These are phyloP conservation scores for Malassezia pachydermatis DNA, from an alignment of 1,284 basidiomycete species.

Conservation along the genomic window DNA sequence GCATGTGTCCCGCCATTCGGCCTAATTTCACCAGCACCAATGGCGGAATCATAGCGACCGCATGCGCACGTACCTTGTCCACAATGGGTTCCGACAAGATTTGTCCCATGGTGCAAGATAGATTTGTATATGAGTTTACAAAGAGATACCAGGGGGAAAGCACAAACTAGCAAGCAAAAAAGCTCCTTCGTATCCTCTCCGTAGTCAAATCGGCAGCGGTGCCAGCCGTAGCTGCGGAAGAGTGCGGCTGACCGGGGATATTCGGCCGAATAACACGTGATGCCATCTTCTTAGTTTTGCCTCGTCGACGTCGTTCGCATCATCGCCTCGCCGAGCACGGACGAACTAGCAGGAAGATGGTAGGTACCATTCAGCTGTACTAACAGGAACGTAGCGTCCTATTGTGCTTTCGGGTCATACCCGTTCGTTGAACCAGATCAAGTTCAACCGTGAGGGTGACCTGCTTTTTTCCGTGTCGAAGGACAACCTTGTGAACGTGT, in stretches of 20 bases:
- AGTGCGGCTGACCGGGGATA: too few relatives aligned
- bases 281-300: constrained; percentile 18
- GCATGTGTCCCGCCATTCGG: too few relatives aligned
- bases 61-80: constrained; percentile 53
- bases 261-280: constrained; percentile 19
- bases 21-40: too few relatives aligned
- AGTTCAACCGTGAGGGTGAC: constrained; percentile 85
- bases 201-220: too few relatives aligned
- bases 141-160: too few relatives aligned
- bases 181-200: too few relatives aligned
- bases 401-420: constrained; percentile 67
- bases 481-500: constrained; percentile 87
- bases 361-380: constrained; percentile 4
- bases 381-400: constrained; percentile 31
- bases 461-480: constrained; percentile 92
- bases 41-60: not conserved
- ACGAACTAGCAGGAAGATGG: constrained; percentile 11
- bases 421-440: constrained; percentile 72
- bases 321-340: constrained; percentile 2
- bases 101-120: constrained; percentile 50
- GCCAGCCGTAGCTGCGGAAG: too few relatives aligned
- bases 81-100: constrained; percentile 58
- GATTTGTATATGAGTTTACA: too few relatives aligned
- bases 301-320: constrained; percentile 4
- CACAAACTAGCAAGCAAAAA: too few relatives aligned